These are phyloP conservation scores for Anastatica hierochuntica DNA, from an alignment of 345 rosid species.

Conservation along the genomic window DNA sequence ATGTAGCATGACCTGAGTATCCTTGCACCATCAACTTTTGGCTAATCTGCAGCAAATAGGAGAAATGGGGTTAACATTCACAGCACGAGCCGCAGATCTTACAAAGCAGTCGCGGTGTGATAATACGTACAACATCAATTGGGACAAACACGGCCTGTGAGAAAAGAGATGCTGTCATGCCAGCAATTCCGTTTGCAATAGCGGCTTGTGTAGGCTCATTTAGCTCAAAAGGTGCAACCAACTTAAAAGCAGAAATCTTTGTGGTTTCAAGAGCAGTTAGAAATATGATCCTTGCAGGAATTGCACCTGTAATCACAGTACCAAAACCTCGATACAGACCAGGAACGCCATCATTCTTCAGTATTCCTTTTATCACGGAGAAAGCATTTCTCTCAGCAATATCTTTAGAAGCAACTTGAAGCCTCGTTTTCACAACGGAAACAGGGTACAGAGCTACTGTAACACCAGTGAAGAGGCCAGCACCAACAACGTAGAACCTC, in stretches of 20 bases:
- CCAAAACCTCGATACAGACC: slow-evolving; percentile 96
- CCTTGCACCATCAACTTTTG: slow-evolving; percentile 99
- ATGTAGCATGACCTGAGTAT: slow-evolving; percentile 82
- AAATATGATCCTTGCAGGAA: slow-evolving; percentile 85
- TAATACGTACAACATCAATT: slow-evolving; percentile 67
- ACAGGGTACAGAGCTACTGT: slow-evolving; percentile 88
- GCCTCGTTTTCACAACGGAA: slow-evolving; percentile 89
- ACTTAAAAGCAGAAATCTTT: slow-evolving; percentile 60
- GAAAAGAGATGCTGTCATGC: slow-evolving; percentile 79
- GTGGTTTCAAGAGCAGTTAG: slow-evolving; percentile 86
- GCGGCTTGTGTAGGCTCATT: slow-evolving; percentile 88
- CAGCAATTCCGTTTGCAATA: slow-evolving; percentile 87
- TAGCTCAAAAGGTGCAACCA: slow-evolving; percentile 51
- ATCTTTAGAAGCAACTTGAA: slow-evolving; percentile 92
- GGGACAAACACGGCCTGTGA: slow-evolving; percentile 94
- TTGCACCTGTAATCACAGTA: slow-evolving; percentile 85
- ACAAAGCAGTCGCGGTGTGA: not conserved
- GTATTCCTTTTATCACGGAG: slow-evolving; percentile 64
- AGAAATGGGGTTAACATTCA: not conserved
- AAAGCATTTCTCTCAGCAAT: slow-evolving; percentile 62
- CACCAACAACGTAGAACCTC: slow-evolving; percentile 83
- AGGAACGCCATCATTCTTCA: slow-evolving; percentile 78
- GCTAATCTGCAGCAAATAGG: slow-evolving; percentile 52
- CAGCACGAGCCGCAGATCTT: not conserved
- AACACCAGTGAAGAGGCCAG: slow-evolving; percentile 92